Base-by-base conservation (phyloP, 2,329 filamentous ascomycete species). In the Incumbomyces delicatus region DNA sequence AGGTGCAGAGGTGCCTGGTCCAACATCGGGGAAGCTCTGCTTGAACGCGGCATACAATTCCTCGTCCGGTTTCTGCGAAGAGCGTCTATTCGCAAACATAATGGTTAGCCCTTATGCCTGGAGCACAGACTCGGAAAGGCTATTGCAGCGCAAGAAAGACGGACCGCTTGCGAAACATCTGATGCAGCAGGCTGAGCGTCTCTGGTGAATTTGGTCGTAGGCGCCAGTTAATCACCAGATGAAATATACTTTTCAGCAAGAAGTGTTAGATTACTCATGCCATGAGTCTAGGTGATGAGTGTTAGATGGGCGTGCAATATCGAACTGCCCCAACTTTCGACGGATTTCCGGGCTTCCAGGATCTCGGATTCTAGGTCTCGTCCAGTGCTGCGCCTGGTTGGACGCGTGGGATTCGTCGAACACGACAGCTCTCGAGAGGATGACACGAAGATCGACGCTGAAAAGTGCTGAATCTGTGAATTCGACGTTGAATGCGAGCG, bases 21-120 rank as follows among this genome's bases (percentile, higher is more conserved):
- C 70, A 51, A 94, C 72, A 58, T 89, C 80, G 39, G 87, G 84
- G 60, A 94, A 95, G 56, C 79, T 81, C 60, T 86, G 79, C 64
- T 85, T 85, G 69, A 95, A 95, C 64, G 80, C 81, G 66, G 81
- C 81, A 63, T 92, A 81, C 61, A 95, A 76, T 59, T 89, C 86
- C 62, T 89, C 85, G 64, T 80, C 81, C 47, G 88, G 88, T 71
- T 94, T 94, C 66, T 88, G 85, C 47, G 85, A 81, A 65, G 78
- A 87, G 60, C 78, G 85, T 68, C 83, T 86, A 56, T 46, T 38
- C 30, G 46, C 35, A 44, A 54, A 53, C 49, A 56, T 41, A 38
- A 18, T 44, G 16, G 41, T 39, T 35, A 48, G 17, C 13, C 39
- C 57, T 54, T 48, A 39, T 45, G 36, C 41, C n/a, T 16, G 36